These are phyloP conservation scores for Moesziomyces sp. DNA, from an alignment of 1,284 basidiomycete species.

Conservation along the genomic window DNA sequence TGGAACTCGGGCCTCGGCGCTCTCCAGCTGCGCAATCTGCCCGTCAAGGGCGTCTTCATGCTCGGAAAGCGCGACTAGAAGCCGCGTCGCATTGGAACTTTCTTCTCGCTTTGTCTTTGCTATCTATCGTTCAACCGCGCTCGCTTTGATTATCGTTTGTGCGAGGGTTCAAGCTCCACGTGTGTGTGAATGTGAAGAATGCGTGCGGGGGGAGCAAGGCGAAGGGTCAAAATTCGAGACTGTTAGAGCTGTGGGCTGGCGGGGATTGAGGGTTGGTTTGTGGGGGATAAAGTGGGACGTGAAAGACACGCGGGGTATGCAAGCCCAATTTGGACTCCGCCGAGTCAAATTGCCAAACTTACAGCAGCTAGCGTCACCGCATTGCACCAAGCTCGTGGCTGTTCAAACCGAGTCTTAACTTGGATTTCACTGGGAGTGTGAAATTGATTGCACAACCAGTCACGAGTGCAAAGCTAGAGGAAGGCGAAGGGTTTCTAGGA, in stretches of 20 bases:
- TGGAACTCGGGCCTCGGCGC: constrained; percentile 60
- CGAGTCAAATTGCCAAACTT: no score
- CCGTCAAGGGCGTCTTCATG: constrained; percentile 61
- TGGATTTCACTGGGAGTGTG: no score
- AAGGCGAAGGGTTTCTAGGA: no score
- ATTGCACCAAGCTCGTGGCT: no score
- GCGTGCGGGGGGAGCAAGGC: no score
- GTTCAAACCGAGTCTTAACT: no score
- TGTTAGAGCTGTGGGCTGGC: not conserved
- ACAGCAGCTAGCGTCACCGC: no score
- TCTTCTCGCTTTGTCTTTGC: constrained; percentile 4
- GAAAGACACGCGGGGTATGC: not conserved
- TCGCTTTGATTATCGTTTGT: no score
- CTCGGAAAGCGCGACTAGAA: constrained; percentile 48
- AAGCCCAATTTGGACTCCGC: not conserved
- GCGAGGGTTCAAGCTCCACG: no score
- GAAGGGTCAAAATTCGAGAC: not conserved
- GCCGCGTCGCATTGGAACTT: not conserved
- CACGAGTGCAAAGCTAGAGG: no score
- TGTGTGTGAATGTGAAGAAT: no score
- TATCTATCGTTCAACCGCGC: not conserved
- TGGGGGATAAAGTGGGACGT: not conserved
- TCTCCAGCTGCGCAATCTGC: constrained; percentile 52
- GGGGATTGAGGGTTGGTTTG: not conserved
- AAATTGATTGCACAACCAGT: no score